Evolutionary conservation across 768 basidiomycete species (phyloP).

Genomic region (Boletus edulis): DNA sequence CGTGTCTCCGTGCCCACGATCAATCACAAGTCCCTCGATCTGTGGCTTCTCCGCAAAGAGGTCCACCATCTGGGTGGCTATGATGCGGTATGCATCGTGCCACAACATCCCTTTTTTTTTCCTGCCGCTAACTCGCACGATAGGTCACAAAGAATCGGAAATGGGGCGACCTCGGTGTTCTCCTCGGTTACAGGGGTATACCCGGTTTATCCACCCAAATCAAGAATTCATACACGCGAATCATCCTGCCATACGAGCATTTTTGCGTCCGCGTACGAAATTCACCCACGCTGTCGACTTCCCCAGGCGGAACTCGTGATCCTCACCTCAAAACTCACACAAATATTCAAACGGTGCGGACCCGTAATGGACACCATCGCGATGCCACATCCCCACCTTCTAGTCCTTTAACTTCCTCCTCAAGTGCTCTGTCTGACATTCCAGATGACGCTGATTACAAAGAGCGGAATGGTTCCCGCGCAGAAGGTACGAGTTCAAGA

Average conservation of each 20-base stretch:
- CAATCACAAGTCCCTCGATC: conserved; percentile 88
- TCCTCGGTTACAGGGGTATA: conserved; percentile 79
- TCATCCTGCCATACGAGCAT: conserved; percentile 95
- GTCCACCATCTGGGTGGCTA: conserved; percentile 88
- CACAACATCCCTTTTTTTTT: conserved; percentile 14
- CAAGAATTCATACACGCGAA: conserved; percentile 84
- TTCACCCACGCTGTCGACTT: conserved; percentile 48
- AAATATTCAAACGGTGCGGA: conserved; percentile 42
- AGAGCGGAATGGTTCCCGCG: conserved; percentile 46
- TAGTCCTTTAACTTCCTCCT: conserved; percentile 74
- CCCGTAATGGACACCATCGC: conserved; percentile 38
- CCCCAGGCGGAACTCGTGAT: conserved; percentile 39
- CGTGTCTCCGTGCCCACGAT: conserved; percentile 92
- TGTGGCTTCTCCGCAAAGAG: conserved; percentile 92
- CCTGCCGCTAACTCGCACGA: conserved; percentile 22
- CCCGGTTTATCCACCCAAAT: conserved; percentile 84
- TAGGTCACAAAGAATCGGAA: conserved; percentile 83
- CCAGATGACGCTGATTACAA: conserved; percentile 72
- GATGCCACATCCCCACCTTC: conserved; percentile 61
- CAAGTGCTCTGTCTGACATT: conserved; percentile 76
- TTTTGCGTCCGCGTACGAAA: conserved; percentile 77
- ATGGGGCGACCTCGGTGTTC: conserved; percentile 85
- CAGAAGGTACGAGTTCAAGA: conserved; percentile 42
- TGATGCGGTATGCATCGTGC: conserved; percentile 60
- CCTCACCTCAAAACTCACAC: conserved; percentile 55